Base-by-base conservation (phyloP, 1,284 basidiomycete genomes). In the Sporisorium graminicola region DNA sequence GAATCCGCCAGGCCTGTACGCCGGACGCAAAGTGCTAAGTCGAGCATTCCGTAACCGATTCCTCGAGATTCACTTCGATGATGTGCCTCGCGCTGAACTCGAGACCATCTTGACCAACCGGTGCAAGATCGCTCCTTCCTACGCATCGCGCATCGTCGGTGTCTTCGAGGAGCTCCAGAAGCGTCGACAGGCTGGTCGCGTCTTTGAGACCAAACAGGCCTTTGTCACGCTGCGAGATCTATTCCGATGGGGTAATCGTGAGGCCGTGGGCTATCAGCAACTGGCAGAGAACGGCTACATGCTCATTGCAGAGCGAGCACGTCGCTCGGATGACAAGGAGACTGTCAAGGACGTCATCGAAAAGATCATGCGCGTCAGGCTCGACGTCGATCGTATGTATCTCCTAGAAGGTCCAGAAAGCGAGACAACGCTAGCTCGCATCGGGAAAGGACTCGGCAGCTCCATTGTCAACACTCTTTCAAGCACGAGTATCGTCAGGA, bases 41-140 rank as follows among this genome's bases (percentile, higher is more conserved):
- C 90, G 97, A 35, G 97, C 97, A 0, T 98, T 99, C 88, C 90
- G 97, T 35, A 98, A 97, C 86, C 93, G 97, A n/a, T 99, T 99
- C 87, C 89, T 99, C 16, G 97, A 99, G 86, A 93, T 99, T 37
- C 95, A 99, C 86, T 99, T 99, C 84, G 93, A 94, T 75, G 97
- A 99, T 79, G 96, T 99, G 0, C 97, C 97, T 0, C 93, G 96
- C 85, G 89, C 89, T 16, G 97, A 99, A 86, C 88, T 99, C 35
- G 94, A 98, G 87, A 93, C 91, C 1, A 99, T 99, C 46, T 60
- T 85, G 7, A 77, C 79, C 42, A 77, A 79, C 35, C 77, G 84
- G 24, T 85, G 84, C 74, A 61, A 59, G 27, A 85, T 85, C 40
- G 78, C 84, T 10, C 83, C 80, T 16, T 81, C 81, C n/a, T 96